Base-by-base conservation (phyloP, 345 rosid species). In the Citrus cavaleriei region DNA sequence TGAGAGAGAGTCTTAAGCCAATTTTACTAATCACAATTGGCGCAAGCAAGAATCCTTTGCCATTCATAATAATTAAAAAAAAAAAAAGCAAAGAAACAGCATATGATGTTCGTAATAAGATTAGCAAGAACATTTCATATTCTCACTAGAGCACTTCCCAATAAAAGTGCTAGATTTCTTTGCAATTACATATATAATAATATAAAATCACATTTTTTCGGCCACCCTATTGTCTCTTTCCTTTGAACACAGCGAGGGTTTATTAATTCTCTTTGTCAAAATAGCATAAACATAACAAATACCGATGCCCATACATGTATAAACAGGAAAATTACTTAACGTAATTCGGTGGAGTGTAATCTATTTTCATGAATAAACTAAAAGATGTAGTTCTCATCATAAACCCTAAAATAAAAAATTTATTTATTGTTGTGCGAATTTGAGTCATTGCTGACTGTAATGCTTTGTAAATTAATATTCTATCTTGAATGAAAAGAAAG, bases 391-490 rank as follows among this genome's bases (percentile, higher is more conserved):
- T 54, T 54, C 58, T 54, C 22, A 54, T 54, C 22, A 54, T 4
- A 18, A 54, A 18, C 22, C 58, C 22, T 54, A 54, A 54, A 4
- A 16, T 54, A 25, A 49, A 46, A 13, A 46, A 46, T 46, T 13
- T 46, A 13, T 46, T 46, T 46, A 13, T 54, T 21, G 34, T 6
- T 49, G 14, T 12, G 16, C 42, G 62, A 62, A 19, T 30, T 24
- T 42, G 77, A 74, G 69, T 74, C 69, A 74, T 74, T 79, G 90
- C 86, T 85, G 85, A 85, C 79, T 75, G 68, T 74, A 27, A 49
- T 59, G 69, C 58, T 73, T 68, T 5, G 77, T 51, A 42, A 42
- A 42, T 54, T 38, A 38, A 38, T 38, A 59, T 54, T 73, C 24
- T 32, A 22, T 68, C 55, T 10, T 10, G 14, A 4, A 34, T 42